Conservation (phyloP, 371 early-diverging fungal genomes). For the Dentiscutata heterogama region DNA sequence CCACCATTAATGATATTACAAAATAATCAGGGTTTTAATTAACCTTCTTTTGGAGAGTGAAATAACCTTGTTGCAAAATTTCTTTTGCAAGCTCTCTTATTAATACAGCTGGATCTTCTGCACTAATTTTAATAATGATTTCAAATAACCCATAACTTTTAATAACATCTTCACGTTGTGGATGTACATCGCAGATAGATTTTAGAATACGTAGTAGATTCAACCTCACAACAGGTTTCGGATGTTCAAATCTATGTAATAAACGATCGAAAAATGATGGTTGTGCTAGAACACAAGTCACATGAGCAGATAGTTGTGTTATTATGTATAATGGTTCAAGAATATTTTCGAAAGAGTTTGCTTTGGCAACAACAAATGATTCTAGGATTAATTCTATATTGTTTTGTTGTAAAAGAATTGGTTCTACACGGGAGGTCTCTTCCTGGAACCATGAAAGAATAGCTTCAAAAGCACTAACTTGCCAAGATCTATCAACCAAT, state of each 20-base stretch:
- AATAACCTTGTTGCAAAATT: conserved; percentile 47
- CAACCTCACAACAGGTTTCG: conserved; percentile 61
- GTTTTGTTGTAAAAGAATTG: conserved; percentile 52
- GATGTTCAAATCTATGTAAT: conserved; percentile 54
- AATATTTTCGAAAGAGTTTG: conserved; percentile 59
- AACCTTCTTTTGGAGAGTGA: conserved; percentile 1
- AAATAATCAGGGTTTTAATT: too few relatives aligned
- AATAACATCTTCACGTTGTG: conserved; percentile 44
- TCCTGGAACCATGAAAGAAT: conserved; percentile 66
- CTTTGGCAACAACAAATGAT: conserved; percentile 58
- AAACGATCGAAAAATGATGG: conserved; percentile 55
- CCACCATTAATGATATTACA: too few relatives aligned
- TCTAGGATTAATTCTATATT: conserved; percentile 54
- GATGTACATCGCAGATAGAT: conserved; percentile 56
- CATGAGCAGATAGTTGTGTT: conserved; percentile 51
- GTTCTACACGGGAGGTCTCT: conserved; percentile 59
- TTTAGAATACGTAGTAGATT: conserved; percentile 60
- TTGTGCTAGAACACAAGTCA: conserved; percentile 53
- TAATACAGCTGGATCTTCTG: conserved; percentile 57
- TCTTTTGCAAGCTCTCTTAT: conserved; percentile 60
- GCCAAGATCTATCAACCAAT: conserved; percentile 67
- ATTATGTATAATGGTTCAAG: conserved; percentile 61
- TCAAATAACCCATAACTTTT: conserved; percentile 47
- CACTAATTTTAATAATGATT: conserved; percentile 50
- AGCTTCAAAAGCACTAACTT: too few relatives aligned